Evolutionary conservation across 805 yeast genomes (phyloP).

Genomic region (Spathaspora sp.): DNA sequence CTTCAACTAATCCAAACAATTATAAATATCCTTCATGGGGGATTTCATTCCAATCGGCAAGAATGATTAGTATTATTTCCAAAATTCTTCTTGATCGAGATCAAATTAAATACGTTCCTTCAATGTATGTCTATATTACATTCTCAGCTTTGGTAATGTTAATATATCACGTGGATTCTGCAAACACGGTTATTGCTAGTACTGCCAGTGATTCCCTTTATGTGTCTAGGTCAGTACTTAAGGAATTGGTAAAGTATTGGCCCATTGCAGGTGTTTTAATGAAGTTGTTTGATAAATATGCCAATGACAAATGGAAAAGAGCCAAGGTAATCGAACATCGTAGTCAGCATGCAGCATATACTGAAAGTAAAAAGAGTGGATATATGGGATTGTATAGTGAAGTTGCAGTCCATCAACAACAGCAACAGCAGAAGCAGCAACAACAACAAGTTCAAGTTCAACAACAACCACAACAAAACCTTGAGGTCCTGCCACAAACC

Average conservation of each 20-base stretch:
- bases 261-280: constrained; percentile 36
- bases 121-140: constrained; percentile 53
- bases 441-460: too few species aligned
- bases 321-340: constrained; percentile 38
- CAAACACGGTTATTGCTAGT: constrained; percentile 36
- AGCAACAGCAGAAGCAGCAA: neutral
- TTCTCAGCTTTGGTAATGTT: constrained; percentile 68
- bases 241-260: constrained; percentile 35
- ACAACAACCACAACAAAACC: neutral
- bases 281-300: constrained; percentile 39
- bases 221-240: constrained; percentile 33
- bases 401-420: neutral
- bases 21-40: constrained; percentile 71
- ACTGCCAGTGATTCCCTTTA: constrained; percentile 41
- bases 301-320: constrained; percentile 38
- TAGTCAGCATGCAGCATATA: constrained; percentile 35
- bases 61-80: constrained; percentile 64
- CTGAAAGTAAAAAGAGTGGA: constrained; percentile 19
- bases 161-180: constrained; percentile 59
- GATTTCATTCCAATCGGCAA: constrained; percentile 76
- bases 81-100: constrained; percentile 50
- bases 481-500: neutral
- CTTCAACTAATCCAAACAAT: constrained; percentile 37
- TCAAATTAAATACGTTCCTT: constrained; percentile 51
- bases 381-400: neutral